Conservation (phyloP, 352 stramenopile species). For the Pythium phragmitis region DNA sequence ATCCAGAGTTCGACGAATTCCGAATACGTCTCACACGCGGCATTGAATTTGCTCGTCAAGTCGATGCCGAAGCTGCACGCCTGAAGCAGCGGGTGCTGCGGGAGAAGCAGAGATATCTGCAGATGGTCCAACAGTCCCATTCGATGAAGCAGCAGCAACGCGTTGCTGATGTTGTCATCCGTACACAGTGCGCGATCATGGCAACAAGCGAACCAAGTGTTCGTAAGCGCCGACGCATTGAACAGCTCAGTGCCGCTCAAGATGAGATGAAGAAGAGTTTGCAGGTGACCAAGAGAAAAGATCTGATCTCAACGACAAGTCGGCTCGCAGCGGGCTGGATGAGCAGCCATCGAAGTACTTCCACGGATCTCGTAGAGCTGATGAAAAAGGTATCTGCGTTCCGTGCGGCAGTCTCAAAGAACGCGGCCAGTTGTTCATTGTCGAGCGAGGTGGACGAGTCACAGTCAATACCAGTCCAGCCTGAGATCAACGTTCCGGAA, state of each 20-base stretch:
- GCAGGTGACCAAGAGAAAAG: neutral
- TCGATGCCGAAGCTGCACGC: slow-evolving; percentile 38
- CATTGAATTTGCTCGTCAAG: slow-evolving; percentile 38
- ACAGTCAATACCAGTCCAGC: neutral
- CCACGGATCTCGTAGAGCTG: slow-evolving; percentile 15
- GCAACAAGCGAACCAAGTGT: slow-evolving; percentile 32
- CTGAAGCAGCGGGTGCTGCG: slow-evolving; percentile 34
- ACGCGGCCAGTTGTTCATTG: neutral
- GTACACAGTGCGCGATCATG: slow-evolving; percentile 60
- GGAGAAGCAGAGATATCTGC: slow-evolving; percentile 52
- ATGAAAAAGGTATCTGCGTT: slow-evolving; percentile 24
- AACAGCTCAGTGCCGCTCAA: slow-evolving; percentile 45
- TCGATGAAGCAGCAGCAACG: slow-evolving; percentile 60
- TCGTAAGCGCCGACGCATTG: slow-evolving; percentile 42
- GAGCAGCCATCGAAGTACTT: neutral
- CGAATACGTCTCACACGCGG: slow-evolving; percentile 67
- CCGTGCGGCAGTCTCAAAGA: slow-evolving; percentile 12
- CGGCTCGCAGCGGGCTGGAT: neutral
- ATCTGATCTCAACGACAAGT: neutral
- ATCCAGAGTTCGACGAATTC: slow-evolving; percentile 46
- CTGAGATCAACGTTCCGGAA: neutral
- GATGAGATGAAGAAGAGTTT: slow-evolving; percentile 31
- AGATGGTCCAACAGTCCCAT: slow-evolving; percentile 37
- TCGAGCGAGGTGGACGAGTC: neutral
- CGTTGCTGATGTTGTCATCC: slow-evolving; percentile 54